Percentiles rank a stretch among this genome's conserved stretches.
These are phyloP conservation scores for Colletotrichum paranaense DNA, from an alignment of 2,329 filamentous ascomycete genomes.

Conservation along the genomic window DNA sequence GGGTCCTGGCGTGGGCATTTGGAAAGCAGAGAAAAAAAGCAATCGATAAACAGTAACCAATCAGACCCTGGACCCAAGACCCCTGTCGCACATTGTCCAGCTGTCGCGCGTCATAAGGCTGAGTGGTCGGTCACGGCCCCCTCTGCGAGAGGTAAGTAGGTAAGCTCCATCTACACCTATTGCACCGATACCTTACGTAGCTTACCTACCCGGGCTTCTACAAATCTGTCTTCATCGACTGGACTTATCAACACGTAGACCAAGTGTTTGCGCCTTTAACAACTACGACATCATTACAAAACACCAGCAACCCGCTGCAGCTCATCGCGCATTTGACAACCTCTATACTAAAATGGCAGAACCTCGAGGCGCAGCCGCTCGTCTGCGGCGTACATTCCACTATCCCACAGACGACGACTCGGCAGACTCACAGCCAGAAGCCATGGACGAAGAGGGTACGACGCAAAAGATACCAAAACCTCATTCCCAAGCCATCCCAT, in stretches of 20 bases:
- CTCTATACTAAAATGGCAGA: slow-evolving; percentile 30
- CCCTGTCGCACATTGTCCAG: not conserved
- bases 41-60: slow-evolving; percentile 11
- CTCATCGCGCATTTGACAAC: not conserved
- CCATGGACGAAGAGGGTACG: slow-evolving; percentile 81
- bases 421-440: slow-evolving; percentile 64
- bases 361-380: slow-evolving; percentile 55
- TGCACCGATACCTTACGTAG: not conserved
- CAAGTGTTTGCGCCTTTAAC: not conserved
- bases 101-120: slow-evolving; percentile 34
- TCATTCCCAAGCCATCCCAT: not conserved
- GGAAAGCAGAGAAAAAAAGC: not conserved
- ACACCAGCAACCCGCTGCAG: not conserved
- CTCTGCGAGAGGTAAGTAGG: not conserved
- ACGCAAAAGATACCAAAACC: not conserved
- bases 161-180: not conserved
- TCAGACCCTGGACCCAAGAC: not conserved
- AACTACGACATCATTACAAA: not conserved
- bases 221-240: slow-evolving; percentile 7
- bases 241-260: not conserved
- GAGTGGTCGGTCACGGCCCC: slow-evolving; percentile 1
- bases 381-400: slow-evolving; percentile 80
- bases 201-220: not conserved
- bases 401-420: slow-evolving; percentile 74
- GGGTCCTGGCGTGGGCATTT: not conserved